Conservation (phyloP, 345 rosid genomes). For the Eucalyptus albens region DNA sequence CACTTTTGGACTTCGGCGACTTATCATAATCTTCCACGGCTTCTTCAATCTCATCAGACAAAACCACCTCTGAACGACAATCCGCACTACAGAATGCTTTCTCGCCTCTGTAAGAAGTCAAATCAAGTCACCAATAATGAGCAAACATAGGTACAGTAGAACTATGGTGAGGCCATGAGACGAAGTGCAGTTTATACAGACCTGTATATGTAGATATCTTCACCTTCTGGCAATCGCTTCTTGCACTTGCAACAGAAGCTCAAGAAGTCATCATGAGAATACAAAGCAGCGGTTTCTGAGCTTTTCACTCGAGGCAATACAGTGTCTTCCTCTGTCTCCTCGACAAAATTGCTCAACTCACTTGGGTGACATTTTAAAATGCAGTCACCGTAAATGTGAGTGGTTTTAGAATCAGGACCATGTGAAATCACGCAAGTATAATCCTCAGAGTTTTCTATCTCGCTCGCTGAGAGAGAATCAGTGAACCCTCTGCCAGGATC, state of each 20-base stretch:
- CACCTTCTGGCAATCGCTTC: conserved; percentile 42
- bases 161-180: neutral
- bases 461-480: conserved; percentile 36
- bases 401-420: conserved; percentile 74
- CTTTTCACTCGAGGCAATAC: neutral
- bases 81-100: conserved; percentile 68
- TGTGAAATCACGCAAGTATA: conserved; percentile 78
- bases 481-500: conserved; percentile 6
- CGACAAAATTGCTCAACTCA: conserved; percentile 3
- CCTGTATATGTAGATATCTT: conserved; percentile 87
- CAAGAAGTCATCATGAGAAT: conserved; percentile 36
- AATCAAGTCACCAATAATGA: neutral
- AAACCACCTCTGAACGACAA: conserved; percentile 63
- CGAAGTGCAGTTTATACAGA: conserved; percentile 1
- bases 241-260: conserved; percentile 63
- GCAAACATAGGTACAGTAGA: neutral
- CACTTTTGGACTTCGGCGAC: neutral
- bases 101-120: conserved; percentile 52
- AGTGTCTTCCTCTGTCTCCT: conserved; percentile 1
- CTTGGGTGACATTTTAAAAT: conserved; percentile 45
- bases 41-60: conserved; percentile 36
- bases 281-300: neutral
- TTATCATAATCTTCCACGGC: conserved; percentile 6
- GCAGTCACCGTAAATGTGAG: conserved; percentile 74
- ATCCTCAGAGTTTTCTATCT: conserved; percentile 85